Evolutionary conservation across 2,329 filamentous ascomycete genomes (phyloP).

Genomic region (Lachnellula hyalina): DNA sequence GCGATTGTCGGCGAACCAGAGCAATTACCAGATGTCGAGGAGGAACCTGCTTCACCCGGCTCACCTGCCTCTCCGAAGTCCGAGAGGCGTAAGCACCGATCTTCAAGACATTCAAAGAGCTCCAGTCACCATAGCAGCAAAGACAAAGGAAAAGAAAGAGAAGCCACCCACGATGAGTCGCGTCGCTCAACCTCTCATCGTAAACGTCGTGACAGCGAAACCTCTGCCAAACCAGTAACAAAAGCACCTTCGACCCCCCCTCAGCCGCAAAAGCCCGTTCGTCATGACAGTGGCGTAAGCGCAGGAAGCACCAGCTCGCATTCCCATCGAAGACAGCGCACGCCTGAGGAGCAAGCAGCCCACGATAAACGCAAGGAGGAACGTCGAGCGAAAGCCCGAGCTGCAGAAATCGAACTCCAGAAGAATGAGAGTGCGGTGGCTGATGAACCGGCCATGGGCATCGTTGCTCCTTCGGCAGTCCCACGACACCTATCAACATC

Average conservation of each 20-base stretch:
- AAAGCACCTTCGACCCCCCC: slow-evolving; percentile 7
- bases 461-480: slow-evolving; percentile 7
- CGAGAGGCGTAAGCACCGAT: slow-evolving; percentile 17
- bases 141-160: slow-evolving; percentile 6
- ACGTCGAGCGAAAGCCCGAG: slow-evolving; percentile 17
- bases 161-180: slow-evolving; percentile 9
- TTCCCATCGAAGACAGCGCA: slow-evolving; percentile 22
- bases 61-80: slow-evolving; percentile 15
- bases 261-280: slow-evolving; percentile 14
- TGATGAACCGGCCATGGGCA: slow-evolving; percentile 5
- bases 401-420: slow-evolving; percentile 6
- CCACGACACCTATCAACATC: slow-evolving; percentile 11
- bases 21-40: slow-evolving; percentile 11
- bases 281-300: slow-evolving; percentile 28
- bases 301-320: slow-evolving; percentile 17
- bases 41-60: slow-evolving; percentile 8
- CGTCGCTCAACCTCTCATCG: slow-evolving; percentile 14
- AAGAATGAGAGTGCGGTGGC: slow-evolving; percentile 14
- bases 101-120: slow-evolving; percentile 19
- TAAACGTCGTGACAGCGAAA: slow-evolving; percentile 23
- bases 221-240: slow-evolving; percentile 7
- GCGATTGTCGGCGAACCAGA: slow-evolving; percentile 24
- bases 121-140: slow-evolving; percentile 15
- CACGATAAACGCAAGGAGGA: slow-evolving; percentile 29
- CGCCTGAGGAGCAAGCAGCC: slow-evolving; percentile 28